Percentiles rank a stretch among this genome's conserved stretches.
Conservation (phyloP, 345 rosid genomes). For the Syzygium jambos region DNA sequence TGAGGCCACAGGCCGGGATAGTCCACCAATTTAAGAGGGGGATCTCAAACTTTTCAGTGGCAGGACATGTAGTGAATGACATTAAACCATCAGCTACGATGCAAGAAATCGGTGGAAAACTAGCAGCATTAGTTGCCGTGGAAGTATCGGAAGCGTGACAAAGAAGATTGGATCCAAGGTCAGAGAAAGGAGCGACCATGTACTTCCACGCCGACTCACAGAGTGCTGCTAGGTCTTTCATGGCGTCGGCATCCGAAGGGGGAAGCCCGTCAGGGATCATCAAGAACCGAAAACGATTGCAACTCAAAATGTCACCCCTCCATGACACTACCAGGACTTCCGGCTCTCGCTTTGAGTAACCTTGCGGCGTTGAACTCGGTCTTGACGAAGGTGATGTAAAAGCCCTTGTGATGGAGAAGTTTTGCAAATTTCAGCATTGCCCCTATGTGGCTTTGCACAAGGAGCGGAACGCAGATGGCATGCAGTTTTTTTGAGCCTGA, state of each 20-base stretch:
- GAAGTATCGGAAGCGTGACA: background rate
- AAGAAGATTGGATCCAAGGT: background rate
- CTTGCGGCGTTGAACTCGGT: conserved; percentile 12
- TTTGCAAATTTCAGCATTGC: conserved; percentile 11
- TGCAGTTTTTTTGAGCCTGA: background rate
- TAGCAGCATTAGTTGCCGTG: too few relatives aligned
- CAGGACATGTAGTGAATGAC: background rate
- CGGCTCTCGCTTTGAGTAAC: background rate
- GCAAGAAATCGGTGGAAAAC: background rate
- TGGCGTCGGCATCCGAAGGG: background rate
- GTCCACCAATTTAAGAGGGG: background rate
- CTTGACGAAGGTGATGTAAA: conserved; percentile 18
- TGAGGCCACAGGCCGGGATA: background rate
- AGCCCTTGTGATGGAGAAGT: conserved; percentile 11
- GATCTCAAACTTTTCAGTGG: conserved; percentile 1
- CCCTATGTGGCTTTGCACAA: conserved; percentile 14
- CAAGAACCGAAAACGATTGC: conserved; percentile 3
- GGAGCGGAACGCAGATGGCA: conserved; percentile 3
- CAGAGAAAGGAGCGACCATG: background rate
- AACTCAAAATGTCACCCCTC: background rate
- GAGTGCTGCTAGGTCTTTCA: background rate
- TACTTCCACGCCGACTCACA: background rate
- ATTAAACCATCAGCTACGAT: background rate
- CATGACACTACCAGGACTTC: background rate
- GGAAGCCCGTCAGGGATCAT: conserved; percentile 5